These are phyloP conservation scores for Neopestalotiopsis sp. DNA, from an alignment of 2,329 filamentous ascomycete species.

Conservation along the genomic window DNA sequence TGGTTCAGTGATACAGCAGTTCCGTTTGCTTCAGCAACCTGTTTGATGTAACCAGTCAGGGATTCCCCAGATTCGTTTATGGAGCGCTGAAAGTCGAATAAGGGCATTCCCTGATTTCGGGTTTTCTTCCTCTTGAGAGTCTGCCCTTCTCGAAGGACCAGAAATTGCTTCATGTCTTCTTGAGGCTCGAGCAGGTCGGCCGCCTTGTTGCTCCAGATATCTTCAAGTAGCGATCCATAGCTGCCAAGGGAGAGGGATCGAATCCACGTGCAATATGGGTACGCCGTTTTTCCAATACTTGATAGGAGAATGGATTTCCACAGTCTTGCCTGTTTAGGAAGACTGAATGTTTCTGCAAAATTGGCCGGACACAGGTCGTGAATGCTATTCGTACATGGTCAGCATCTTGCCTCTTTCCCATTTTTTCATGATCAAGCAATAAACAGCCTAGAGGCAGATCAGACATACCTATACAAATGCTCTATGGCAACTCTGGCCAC, in stretches of 20 bases:
- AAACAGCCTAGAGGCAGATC: not conserved
- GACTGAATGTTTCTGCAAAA: slow-evolving; percentile 45
- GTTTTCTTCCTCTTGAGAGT: slow-evolving; percentile 22
- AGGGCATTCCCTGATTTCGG: slow-evolving; percentile 25
- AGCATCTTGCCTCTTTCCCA: slow-evolving; percentile 23
- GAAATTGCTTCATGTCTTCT: slow-evolving; percentile 43
- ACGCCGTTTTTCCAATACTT: slow-evolving; percentile 64
- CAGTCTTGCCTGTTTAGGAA: slow-evolving; percentile 63
- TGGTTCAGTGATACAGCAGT: slow-evolving; percentile 59
- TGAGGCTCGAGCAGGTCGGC: slow-evolving; percentile 43
- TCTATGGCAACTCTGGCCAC: slow-evolving; percentile 65
- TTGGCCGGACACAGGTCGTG: slow-evolving; percentile 51
- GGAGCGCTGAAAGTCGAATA: slow-evolving; percentile 42
- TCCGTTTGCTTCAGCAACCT: slow-evolving; percentile 44
- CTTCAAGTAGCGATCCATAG: slow-evolving; percentile 62
- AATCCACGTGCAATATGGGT: slow-evolving; percentile 74
- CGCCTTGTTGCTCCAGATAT: slow-evolving; percentile 41
- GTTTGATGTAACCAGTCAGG: slow-evolving; percentile 57
- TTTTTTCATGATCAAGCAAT: too few species aligned
- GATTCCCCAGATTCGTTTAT: slow-evolving; percentile 59
- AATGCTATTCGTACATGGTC: slow-evolving; percentile 41
- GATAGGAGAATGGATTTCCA: slow-evolving; percentile 75
- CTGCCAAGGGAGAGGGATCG: slow-evolving; percentile 68
- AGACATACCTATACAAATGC: slow-evolving; percentile 64
- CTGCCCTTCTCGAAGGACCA: slow-evolving; percentile 30